Percentiles rank a stretch among this genome's conserved stretches.
Evolutionary conservation across 164 flowering plant genomes (phyloP).

Genomic region (Berberis thunbergii): DNA sequence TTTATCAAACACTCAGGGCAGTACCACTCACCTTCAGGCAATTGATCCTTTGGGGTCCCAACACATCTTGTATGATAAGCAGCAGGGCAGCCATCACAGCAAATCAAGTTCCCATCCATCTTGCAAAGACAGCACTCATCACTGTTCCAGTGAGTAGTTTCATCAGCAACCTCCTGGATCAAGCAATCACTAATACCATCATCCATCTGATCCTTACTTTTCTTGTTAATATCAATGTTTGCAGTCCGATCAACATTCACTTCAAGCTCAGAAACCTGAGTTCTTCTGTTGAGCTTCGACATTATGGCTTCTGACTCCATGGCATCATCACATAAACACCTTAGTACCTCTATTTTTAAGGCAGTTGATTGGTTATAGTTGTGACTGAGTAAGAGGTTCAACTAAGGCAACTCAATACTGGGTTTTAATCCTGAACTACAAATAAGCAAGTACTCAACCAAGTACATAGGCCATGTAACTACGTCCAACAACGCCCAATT

Average conservation of each 20-base stretch:
- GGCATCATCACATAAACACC: conserved; percentile 78
- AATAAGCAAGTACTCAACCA: conserved; percentile 66
- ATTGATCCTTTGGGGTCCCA: conserved; percentile 55
- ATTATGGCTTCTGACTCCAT: conserved; percentile 62
- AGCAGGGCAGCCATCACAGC: conserved; percentile 99
- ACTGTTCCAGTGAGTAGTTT: conserved; percentile 57
- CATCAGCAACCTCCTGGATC: conserved; percentile 40
- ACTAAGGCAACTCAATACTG: conserved; percentile 30
- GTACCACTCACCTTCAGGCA: conserved; percentile 97
- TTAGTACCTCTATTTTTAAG: conserved; percentile 65
- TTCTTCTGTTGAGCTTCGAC: conserved; percentile 64
- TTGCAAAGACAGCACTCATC: conserved; percentile 97
- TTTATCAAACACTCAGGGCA: conserved; percentile 81
- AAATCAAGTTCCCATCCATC: conserved; percentile 93
- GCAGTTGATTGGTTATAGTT: conserved; percentile 53
- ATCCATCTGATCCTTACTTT: conserved; percentile 35
- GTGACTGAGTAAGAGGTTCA: conserved; percentile 47
- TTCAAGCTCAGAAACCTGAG: conserved; percentile 30
- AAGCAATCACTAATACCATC: conserved; percentile 32
- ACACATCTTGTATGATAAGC: conserved; percentile 92
- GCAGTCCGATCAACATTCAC: conserved; percentile 35
- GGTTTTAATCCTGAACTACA: conserved; percentile 40
- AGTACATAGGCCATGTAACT: conserved; percentile 82
- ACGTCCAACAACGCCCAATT: conserved; percentile 79
- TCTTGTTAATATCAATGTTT: conserved; percentile 28